Evolutionary conservation across 1,139 yeast genomes (phyloP), one percentile per base, ranked within the genome.

Genomic region (Lodderomyces metapsilosis): DNA sequence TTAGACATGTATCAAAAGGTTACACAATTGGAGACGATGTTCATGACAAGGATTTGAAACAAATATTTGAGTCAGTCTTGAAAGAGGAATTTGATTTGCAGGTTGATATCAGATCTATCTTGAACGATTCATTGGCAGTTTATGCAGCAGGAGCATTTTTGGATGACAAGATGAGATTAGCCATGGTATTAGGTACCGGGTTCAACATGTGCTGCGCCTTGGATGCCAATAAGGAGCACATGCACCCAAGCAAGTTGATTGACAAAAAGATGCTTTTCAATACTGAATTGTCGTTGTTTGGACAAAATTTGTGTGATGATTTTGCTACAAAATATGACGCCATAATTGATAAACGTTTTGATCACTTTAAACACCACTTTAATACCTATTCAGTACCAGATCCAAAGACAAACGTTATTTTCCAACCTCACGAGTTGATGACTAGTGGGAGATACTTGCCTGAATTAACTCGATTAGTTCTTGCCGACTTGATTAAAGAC

Each of bases 381-480:
- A 52, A 61, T 43, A 59, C 72, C 16, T 71, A 59, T 53, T 61
- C 68, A 69, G 46, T 52, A 6, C 47, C 55, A 6, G 75, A 68
- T 43, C 64, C 65, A 3, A 33, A 34, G 3, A 52, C 58, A n/a
- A 46, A 57, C 15, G 55, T 58, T 8, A 61, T 76, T 31, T 73
- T 75, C 52, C 84, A 79, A 53, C 84, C 84, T 1, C 58, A 71
- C 36, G 84, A 79, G 53, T 60, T 74, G 44, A 61, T 77, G 65
- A 69, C 80, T 30, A 66, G 79, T 38, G 84, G 84, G 1, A 61
- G 84, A 49, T 79, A 79, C 55, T 62, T 79, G 40, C 78, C 80
- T 9, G 84, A 79, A 52, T 56, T 78, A 43, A 59, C 74, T 5
- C 60, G 84, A 37, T 58, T 74, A 42, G 67, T 67, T 2, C 42